Conservation (phyloP, 805 yeast genomes). For the Starmerella bombi region DNA sequence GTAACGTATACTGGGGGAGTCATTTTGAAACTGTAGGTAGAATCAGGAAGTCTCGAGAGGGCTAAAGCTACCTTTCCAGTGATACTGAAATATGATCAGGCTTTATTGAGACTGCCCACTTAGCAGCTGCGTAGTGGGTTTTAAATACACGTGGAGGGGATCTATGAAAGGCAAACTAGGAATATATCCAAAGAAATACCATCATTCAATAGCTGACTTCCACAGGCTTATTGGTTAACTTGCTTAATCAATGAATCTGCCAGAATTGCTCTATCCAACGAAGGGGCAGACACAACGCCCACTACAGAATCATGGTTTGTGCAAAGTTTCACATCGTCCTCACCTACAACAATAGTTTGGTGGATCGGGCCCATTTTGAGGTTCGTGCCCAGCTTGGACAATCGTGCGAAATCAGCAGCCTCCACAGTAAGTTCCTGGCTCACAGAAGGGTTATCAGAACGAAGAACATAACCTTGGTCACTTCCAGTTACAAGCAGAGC, state of each 20-base stretch:
- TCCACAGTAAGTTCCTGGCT: background rate
- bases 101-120: too few relatives aligned
- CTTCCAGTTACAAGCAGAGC: slow-evolving; percentile 6
- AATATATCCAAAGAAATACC: too few relatives aligned
- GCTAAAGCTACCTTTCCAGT: too few relatives aligned
- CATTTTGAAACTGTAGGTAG: too few relatives aligned
- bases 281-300: slow-evolving; percentile 4
- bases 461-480: background rate
- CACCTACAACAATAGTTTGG: slow-evolving; percentile 9
- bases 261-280: slow-evolving; percentile 8
- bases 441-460: background rate
- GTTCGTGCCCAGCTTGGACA: slow-evolving; percentile 12
- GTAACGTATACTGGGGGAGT: too few relatives aligned
- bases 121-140: too few relatives aligned
- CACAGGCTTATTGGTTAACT: too few relatives aligned
- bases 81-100: too few relatives aligned
- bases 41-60: too few relatives aligned
- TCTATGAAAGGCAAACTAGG: too few relatives aligned
- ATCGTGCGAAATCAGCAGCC: slow-evolving; percentile 3
- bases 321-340: slow-evolving; percentile 6
- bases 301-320: slow-evolving; percentile 1
- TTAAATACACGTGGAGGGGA: too few relatives aligned
- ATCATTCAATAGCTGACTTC: too few relatives aligned
- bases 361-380: slow-evolving; percentile 19
- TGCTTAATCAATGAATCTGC: slow-evolving; percentile 8